Evolutionary conservation across 768 basidiomycete genomes (phyloP).

Genomic region (Pilatotrama ljubarskyi): DNA sequence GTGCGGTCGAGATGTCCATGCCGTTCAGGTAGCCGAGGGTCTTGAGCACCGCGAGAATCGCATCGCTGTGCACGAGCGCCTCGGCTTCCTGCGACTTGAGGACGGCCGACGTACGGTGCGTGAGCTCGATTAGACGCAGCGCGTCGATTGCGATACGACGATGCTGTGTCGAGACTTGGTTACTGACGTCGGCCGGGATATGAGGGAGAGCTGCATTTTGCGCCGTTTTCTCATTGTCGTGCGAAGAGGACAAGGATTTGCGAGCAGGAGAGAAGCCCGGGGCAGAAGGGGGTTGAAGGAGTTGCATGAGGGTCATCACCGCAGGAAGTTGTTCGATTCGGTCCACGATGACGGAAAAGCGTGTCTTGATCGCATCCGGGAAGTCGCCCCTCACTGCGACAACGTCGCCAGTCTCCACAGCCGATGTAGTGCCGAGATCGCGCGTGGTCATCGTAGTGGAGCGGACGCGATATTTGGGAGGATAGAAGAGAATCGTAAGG

Average conservation of each 20-base stretch:
- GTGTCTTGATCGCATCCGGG: constrained; percentile 49
- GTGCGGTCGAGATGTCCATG: constrained; percentile 62
- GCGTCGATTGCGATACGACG: constrained; percentile 59
- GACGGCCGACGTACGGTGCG: constrained; percentile 84
- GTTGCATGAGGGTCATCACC: constrained; percentile 78
- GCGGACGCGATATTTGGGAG: constrained; percentile 53
- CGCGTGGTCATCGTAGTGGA: constrained; percentile 23
- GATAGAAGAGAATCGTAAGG: constrained; percentile 76
- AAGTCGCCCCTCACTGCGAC: constrained; percentile 3
- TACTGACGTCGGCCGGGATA: not conserved
- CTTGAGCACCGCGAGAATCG: constrained; percentile 70
- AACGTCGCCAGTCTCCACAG: not conserved
- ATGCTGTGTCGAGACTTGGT: not conserved
- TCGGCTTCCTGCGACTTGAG: constrained; percentile 80
- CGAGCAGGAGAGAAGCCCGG: not conserved
- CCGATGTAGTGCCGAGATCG: not conserved
- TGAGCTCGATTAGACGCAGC: constrained; percentile 86
- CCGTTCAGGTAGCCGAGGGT: constrained; percentile 76
- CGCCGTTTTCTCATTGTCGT: constrained; percentile 32
- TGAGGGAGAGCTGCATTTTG: not conserved
- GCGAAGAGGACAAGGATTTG: constrained; percentile 5
- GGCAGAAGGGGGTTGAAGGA: constrained; percentile 48
- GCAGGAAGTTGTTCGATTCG: constrained; percentile 79
- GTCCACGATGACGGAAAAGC: constrained; percentile 76
- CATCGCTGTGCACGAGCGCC: constrained; percentile 65